Evolutionary conservation across 805 yeast species (phyloP).

Genomic region (Saturnispora dispora): DNA sequence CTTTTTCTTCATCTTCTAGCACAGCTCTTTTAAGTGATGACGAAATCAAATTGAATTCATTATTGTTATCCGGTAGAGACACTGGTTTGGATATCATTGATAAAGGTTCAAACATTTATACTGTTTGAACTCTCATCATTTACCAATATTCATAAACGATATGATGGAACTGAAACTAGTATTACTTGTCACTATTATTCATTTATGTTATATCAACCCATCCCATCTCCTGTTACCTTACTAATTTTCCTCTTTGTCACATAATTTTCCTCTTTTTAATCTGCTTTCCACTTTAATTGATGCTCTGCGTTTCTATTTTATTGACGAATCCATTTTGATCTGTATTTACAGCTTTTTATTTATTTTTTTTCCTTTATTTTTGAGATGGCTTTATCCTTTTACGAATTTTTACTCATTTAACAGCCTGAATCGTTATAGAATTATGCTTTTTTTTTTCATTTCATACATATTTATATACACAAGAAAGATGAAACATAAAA

Average conservation of each 20-base stretch:
- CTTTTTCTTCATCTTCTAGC: slow-evolving; percentile 15
- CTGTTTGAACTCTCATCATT: not conserved
- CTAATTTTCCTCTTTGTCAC: not conserved
- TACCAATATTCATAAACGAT: not conserved
- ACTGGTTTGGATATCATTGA: slow-evolving; percentile 47
- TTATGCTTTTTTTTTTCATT: not conserved
- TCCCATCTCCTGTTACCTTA: not conserved
- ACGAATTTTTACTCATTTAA: not conserved
- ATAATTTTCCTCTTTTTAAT: slow-evolving; percentile 1
- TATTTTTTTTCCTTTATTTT: not conserved
- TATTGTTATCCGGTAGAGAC: slow-evolving; percentile 47
- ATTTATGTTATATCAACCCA: not conserved
- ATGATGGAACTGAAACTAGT: not conserved
- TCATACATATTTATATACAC: not conserved
- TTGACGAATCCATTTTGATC: slow-evolving; percentile 3
- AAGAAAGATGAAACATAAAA: not conserved
- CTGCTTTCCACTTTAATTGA: slow-evolving; percentile 6
- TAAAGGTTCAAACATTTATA: slow-evolving; percentile 31
- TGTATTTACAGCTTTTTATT: not conserved
- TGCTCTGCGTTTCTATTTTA: slow-evolving; percentile 5
- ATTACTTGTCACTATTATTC: not conserved
- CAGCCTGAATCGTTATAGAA: not conserved
- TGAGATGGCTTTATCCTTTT: not conserved
- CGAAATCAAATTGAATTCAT: slow-evolving; percentile 37
- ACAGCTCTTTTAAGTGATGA: slow-evolving; percentile 16